These are phyloP conservation scores for Phytopythium delawarense DNA, from an alignment of 352 stramenopile species.

Conservation along the genomic window DNA sequence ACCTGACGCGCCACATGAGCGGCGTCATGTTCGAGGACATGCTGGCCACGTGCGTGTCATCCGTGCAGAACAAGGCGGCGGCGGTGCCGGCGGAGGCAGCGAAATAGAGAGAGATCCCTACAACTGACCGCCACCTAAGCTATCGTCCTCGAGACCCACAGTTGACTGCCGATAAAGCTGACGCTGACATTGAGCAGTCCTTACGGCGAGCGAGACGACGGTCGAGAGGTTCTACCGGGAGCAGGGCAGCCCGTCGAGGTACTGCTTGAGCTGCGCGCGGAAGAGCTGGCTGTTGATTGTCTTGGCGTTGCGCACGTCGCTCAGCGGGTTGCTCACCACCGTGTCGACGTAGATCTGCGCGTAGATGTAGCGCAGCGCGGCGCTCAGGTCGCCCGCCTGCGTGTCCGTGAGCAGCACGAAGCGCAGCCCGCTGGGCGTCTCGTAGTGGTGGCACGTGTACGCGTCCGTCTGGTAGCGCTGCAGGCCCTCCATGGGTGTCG, in stretches of 20 bases:
- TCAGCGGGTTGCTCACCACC: constrained; percentile 89
- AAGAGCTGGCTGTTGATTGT: constrained; percentile 79
- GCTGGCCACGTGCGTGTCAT: constrained; percentile 79
- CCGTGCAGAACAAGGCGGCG: constrained; percentile 41
- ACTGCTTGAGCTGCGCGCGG: constrained; percentile 61
- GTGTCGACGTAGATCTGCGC: constrained; percentile 87
- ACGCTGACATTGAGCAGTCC: neutral
- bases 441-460: constrained; percentile 91
- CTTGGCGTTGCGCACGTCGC: constrained; percentile 67
- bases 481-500: constrained; percentile 39
- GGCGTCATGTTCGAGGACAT: constrained; percentile 89
- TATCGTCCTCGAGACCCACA: neutral
- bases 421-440: constrained; percentile 84
- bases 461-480: constrained; percentile 84
- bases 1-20: constrained; percentile 83
- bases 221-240: constrained; percentile 46
- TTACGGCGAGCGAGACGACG: too few relatives aligned
- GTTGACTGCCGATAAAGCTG: neutral
- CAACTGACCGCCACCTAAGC: neutral
- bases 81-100: neutral
- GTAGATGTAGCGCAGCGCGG: constrained; percentile 86
- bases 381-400: constrained; percentile 73
- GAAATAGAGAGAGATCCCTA: constrained; percentile 1
- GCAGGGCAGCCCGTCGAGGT: constrained; percentile 68
- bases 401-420: constrained; percentile 92